Conservation (phyloP, 2,329 filamentous ascomycete genomes). For the Diaporthe helianthi region DNA sequence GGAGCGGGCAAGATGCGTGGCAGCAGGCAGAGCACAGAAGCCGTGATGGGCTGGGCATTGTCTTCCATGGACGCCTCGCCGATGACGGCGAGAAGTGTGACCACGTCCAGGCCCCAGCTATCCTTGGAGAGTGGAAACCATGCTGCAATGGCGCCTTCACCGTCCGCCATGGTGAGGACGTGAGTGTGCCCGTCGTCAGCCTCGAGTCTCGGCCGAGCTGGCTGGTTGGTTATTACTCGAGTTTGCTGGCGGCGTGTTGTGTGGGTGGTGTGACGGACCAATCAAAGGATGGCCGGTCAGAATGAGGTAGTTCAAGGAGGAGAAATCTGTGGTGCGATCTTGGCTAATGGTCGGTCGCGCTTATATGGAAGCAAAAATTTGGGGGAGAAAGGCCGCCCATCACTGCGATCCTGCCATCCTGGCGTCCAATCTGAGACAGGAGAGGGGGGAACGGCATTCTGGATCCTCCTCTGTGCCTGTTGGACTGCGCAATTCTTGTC, state of each 20-base stretch:
- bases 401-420: not conserved
- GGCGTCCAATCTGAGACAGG: not conserved
- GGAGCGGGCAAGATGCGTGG: constrained; percentile 69
- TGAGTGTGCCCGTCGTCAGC: not conserved
- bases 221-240: not conserved
- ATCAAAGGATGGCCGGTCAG: not conserved
- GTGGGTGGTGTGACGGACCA: not conserved
- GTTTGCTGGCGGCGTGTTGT: not conserved
- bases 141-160: constrained; percentile 18
- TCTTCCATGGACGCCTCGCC: constrained; percentile 66
- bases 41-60: constrained; percentile 64
- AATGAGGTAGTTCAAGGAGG: not conserved
- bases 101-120: constrained; percentile 65
- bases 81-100: constrained; percentile 68
- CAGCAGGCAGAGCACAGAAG: constrained; percentile 57
- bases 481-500: not conserved
- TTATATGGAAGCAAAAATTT: constrained; percentile 2
- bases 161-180: constrained; percentile 38
- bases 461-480: not conserved
- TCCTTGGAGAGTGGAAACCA: constrained; percentile 53
- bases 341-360: not conserved
- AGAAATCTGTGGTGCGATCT: not conserved
- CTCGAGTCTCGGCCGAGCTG: not conserved
- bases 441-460: not conserved
- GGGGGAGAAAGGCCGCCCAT: not conserved